Evolutionary conservation across 1,284 basidiomycete genomes (phyloP), one percentile per base, ranked within the genome.

Genomic region (Apiotrichum akiyoshidainum): DNA sequence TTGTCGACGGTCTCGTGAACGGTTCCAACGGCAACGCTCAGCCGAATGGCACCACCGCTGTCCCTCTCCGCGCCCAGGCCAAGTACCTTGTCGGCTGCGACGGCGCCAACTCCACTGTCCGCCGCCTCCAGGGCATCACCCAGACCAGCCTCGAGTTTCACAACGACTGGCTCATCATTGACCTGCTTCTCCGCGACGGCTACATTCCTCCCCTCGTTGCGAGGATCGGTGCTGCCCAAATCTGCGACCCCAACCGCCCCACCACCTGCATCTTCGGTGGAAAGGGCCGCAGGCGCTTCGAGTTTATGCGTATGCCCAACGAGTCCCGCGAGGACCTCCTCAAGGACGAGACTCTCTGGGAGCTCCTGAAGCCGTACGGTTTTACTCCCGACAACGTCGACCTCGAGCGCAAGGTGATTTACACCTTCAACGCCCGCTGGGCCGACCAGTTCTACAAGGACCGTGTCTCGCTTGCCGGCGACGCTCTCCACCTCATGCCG

Each of bases 91-190:
- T 66, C 17, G 65, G 65, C 9, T 61, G 60, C 21, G 65, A 66
- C 45, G 65, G 65, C 5, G 65, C 65, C 35, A 66, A 66, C 54
- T 64, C 62, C 1, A 61, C 62, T 17, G 58, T 66, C 3, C 57
- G 65, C 10, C 58, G 59, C 37, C 52, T 62, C 6, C 22, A 56
- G 45, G 45, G 40, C 0, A 58, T 66, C 31, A 52, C 56, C 12
- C 39, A 19, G 19, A 57, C 54, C 13, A 56, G 63, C 46, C 42
- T 66, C 33, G 52, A 52, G n/a, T 64, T 66, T 26, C 53, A 64
- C 46, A 64, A 64, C 31, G 65, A 66, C 52, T 66, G 63, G 65
- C 60, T 66, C 12, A 58, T 66, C 11, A 47, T 59, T 11, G 65
- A 66, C 35, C 48, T 63, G 1, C 14, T 61, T 33, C 59, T 57